Evolutionary conservation across 192 early-diverging fungal genomes (phyloP).

Genomic region (Linnemannia zychae): DNA sequence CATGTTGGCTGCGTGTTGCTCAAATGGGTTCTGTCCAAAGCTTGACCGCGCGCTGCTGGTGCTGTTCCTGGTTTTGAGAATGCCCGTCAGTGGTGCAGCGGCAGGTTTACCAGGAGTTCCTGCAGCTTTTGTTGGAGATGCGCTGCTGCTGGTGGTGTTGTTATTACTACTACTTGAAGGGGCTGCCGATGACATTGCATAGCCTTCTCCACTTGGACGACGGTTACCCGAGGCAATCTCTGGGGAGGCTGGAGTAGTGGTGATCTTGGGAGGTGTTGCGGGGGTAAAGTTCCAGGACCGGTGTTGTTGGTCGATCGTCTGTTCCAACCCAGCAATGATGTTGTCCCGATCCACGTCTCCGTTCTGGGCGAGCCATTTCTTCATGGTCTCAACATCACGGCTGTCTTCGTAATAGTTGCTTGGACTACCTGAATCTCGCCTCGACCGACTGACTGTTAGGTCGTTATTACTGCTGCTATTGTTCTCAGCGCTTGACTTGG

Average conservation of each 20-base stretch:
- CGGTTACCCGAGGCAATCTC: background rate
- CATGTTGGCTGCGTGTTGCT: slow-evolving; percentile 3
- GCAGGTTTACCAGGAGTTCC: background rate
- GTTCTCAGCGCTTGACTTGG: background rate
- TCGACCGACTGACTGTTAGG: background rate
- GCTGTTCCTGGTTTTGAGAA: slow-evolving; percentile 41
- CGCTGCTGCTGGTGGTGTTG: background rate
- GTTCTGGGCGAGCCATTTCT: slow-evolving; percentile 18
- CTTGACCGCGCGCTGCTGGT: slow-evolving; percentile 27
- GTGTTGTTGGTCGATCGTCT: slow-evolving; percentile 23
- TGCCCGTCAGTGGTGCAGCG: slow-evolving; percentile 22
- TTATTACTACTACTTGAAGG: background rate
- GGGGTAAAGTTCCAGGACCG: slow-evolving; percentile 4
- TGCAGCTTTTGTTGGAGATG: background rate
- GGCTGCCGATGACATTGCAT: background rate
- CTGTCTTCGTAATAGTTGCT: slow-evolving; percentile 17
- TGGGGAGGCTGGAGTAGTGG: background rate
- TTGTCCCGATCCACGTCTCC: slow-evolving; percentile 10
- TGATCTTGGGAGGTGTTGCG: background rate
- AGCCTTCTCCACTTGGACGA: background rate
- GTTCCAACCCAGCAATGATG: slow-evolving; percentile 13
- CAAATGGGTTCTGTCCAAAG: slow-evolving; percentile 37
- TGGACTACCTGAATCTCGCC: slow-evolving; percentile 10
- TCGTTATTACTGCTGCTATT: background rate
- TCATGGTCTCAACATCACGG: slow-evolving; percentile 23